A percentile compares a stretch with the other conserved stretches of the same genome.
Conservation (phyloP, 2,329 filamentous ascomycete genomes). For the Aspergillus transmontanensis region DNA sequence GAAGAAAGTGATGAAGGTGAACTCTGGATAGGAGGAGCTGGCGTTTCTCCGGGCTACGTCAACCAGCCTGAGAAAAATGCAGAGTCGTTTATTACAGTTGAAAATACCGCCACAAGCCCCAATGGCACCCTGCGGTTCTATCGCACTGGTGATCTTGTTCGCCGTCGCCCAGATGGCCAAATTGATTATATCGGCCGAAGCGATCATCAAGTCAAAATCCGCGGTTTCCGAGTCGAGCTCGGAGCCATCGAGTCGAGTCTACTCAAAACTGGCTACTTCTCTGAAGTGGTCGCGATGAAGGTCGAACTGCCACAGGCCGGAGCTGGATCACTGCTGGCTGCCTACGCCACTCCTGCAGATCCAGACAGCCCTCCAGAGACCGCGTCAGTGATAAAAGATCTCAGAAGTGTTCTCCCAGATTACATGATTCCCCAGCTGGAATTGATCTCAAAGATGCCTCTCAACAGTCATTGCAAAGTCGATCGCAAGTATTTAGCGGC, state of each 20-base stretch:
- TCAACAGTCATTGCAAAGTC: not conserved
- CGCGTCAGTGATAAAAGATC: constrained; percentile 36
- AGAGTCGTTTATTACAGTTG: constrained; percentile 71
- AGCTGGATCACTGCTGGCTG: constrained; percentile 11
- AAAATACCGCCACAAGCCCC: constrained; percentile 62
- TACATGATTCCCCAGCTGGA: constrained; percentile 70
- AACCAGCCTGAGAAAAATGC: constrained; percentile 59
- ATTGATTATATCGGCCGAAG: constrained; percentile 73
- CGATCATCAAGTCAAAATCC: constrained; percentile 85
- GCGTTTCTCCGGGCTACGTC: constrained; percentile 74
- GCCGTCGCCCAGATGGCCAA: constrained; percentile 51
- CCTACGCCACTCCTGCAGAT: constrained; percentile 17
- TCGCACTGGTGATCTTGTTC: constrained; percentile 77
- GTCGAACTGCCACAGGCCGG: not conserved
- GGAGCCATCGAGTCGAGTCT: constrained; percentile 77
- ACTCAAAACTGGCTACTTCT: not conserved
- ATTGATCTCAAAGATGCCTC: constrained; percentile 54
- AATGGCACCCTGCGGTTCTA: constrained; percentile 65
- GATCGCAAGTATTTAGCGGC: constrained; percentile 37
- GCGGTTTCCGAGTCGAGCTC: constrained; percentile 86
- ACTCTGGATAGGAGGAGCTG: constrained; percentile 43
- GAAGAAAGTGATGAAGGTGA: constrained; percentile 22
- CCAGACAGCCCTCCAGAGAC: not conserved
- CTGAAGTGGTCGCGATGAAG: not conserved
- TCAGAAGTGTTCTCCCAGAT: not conserved